A percentile compares a stretch with the other conserved stretches of the same genome.
These are phyloP conservation scores for Nigrospora osmanthi DNA, from an alignment of 2,329 filamentous ascomycete species.

Conservation along the genomic window DNA sequence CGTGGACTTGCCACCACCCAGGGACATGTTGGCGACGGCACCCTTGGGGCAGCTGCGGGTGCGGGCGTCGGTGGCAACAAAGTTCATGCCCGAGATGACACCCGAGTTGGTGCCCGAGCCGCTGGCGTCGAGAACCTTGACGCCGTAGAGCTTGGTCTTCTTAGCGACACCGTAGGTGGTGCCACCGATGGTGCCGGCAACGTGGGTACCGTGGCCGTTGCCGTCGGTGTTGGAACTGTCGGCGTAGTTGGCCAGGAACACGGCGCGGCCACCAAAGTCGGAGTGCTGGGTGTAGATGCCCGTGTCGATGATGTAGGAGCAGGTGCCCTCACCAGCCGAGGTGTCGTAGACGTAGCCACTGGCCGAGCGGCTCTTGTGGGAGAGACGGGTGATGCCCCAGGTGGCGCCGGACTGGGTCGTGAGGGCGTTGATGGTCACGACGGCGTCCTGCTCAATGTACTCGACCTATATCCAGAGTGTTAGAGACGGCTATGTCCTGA, in stretches of 20 bases:
- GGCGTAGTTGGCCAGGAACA: slow-evolving; percentile 27
- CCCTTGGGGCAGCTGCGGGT: slow-evolving; percentile 30
- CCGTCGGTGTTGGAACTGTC: slow-evolving; percentile 25
- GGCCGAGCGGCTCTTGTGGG: slow-evolving; percentile 1
- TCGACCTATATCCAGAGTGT: slow-evolving; percentile 7
- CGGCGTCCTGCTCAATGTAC: slow-evolving; percentile 13
- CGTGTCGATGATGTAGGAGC: slow-evolving; percentile 39
- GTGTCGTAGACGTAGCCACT: slow-evolving; percentile 17
- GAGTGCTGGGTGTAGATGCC: slow-evolving; percentile 16
- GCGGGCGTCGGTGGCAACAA: slow-evolving; percentile 25
- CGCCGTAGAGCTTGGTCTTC: slow-evolving; percentile 30
- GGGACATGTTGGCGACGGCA: slow-evolving; percentile 48
- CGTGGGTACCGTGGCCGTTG: slow-evolving; percentile 40
- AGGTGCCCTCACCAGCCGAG: slow-evolving; percentile 16
- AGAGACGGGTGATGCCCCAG: slow-evolving; percentile 9
- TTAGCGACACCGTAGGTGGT: slow-evolving; percentile 37
- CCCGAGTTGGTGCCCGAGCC: slow-evolving; percentile 29
- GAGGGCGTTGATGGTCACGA: slow-evolving; percentile 8
- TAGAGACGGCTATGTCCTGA: background rate
- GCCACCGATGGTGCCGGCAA: slow-evolving; percentile 35
- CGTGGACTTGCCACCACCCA: slow-evolving; percentile 38
- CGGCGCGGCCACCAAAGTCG: slow-evolving; percentile 34
- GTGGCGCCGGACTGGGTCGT: slow-evolving; percentile 5
- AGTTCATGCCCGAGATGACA: slow-evolving; percentile 37
- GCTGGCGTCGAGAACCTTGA: slow-evolving; percentile 34